Evolutionary conservation across 495 filamentous ascomycete species (phyloP).

Genomic region (Penicillium atrosanguineum): DNA sequence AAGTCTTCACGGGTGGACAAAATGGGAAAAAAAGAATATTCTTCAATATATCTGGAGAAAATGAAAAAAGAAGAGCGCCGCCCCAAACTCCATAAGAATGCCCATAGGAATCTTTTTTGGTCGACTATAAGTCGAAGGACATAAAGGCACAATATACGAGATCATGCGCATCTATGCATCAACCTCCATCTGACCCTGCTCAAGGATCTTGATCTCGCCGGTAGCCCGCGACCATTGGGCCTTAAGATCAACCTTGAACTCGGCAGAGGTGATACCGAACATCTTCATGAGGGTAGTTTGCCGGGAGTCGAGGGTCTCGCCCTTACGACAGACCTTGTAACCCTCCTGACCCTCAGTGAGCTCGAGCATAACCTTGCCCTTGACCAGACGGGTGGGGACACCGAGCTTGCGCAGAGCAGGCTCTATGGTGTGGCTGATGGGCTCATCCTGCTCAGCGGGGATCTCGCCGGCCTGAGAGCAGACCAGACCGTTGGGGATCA

Average conservation of each 20-base stretch:
- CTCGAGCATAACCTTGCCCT: constrained; percentile 83
- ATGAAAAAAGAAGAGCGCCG: constrained; percentile 29
- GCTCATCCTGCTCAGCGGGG: constrained; percentile 75
- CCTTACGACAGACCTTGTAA: constrained; percentile 77
- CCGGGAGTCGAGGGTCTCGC: constrained; percentile 76
- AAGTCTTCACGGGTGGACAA: constrained; percentile 18
- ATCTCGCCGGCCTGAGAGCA: constrained; percentile 76
- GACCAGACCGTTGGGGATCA: constrained; percentile 73
- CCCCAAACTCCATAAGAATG: constrained; percentile 41
- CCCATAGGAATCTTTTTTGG: constrained; percentile 31
- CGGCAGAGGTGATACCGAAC: constrained; percentile 83
- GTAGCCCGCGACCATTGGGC: constrained; percentile 53
- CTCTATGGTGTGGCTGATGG: constrained; percentile 82
- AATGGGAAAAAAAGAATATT: constrained; percentile 21
- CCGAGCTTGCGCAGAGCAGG: constrained; percentile 81
- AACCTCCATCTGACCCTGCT: constrained; percentile 41
- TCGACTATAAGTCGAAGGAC: constrained; percentile 17
- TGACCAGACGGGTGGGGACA: constrained; percentile 81
- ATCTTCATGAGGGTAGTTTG: constrained; percentile 93
- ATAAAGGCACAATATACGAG: constrained; percentile 12
- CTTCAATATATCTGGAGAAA: constrained; percentile 24
- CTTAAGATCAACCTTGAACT: constrained; percentile 77
- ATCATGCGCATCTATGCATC: constrained; percentile 33
- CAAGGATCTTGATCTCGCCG: constrained; percentile 42
- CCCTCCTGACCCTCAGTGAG: constrained; percentile 62